Percentiles rank a stretch among this genome's conserved stretches.
These are phyloP conservation scores for Cladosporium colombiae DNA, from an alignment of 2,329 filamentous ascomycete species.

Conservation along the genomic window DNA sequence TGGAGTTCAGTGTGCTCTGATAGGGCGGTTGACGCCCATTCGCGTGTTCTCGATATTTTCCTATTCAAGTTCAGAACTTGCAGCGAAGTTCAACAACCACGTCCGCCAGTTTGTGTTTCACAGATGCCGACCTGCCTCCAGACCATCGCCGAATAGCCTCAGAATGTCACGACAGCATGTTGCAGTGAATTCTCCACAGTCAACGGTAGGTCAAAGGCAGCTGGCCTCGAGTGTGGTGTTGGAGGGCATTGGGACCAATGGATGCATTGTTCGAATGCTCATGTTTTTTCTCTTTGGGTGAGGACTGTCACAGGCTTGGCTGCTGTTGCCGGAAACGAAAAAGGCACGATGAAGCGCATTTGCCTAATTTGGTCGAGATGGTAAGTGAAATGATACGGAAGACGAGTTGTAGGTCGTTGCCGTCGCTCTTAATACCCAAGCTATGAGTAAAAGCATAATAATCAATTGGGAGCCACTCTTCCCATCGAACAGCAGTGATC, in stretches of 20 bases:
- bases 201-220: neutral
- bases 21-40: neutral
- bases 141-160: neutral
- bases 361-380: neutral
- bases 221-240: neutral
- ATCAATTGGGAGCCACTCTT: no score
- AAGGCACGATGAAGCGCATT: neutral
- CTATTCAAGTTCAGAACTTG: neutral
- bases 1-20: neutral
- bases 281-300: neutral
- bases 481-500: neutral
- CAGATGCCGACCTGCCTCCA: neutral
- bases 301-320: neutral
- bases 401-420: neutral
- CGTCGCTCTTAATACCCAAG: no score
- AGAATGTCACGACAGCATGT: neutral
- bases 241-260: neutral
- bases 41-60: neutral
- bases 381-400: neutral
- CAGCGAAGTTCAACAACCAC: neutral
- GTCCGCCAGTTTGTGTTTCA: no score
- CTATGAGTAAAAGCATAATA: no score
- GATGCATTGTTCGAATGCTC: neutral
- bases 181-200: neutral
- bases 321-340: neutral